phyloP scores from a whole-genome alignment of 2,329 filamentous ascomycete genomes.

The Ascochyta clinopodiicola region DNA sequence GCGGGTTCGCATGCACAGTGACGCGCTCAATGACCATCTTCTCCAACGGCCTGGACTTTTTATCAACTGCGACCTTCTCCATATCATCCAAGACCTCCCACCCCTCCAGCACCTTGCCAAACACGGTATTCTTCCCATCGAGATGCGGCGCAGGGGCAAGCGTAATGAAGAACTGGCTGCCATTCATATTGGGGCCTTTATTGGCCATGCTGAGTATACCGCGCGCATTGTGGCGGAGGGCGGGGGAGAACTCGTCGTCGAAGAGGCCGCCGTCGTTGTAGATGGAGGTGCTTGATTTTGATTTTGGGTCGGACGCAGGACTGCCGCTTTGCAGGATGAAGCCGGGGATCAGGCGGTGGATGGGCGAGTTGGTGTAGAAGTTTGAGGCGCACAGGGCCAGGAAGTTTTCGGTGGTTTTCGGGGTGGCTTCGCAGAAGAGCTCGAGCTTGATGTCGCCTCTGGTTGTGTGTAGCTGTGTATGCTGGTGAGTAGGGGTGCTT shows the following conservation, averaged over 20 bases:
- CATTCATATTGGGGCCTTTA: constrained; percentile 75
- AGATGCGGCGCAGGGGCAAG: constrained; percentile 80
- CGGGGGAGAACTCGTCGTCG: constrained; percentile 79
- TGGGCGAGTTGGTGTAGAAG: constrained; percentile 77
- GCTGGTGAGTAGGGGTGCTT: background rate
- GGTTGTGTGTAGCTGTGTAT: constrained; percentile 74
- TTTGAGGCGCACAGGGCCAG: constrained; percentile 81
- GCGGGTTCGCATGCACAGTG: constrained; percentile 79
- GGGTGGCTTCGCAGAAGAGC: constrained; percentile 92
- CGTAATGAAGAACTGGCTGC: constrained; percentile 81
- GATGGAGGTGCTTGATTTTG: constrained; percentile 74
- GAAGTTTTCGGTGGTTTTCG: constrained; percentile 93
- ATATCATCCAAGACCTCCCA: constrained; percentile 72
- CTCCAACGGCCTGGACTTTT: constrained; percentile 76
- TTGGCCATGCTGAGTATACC: constrained; percentile 82
- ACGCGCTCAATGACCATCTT: constrained; percentile 70
- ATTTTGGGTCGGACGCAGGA: constrained; percentile 56
- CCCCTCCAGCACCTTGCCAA: constrained; percentile 71
- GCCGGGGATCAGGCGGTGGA: constrained; percentile 79
- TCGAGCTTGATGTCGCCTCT: constrained; percentile 93
- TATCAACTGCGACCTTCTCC: constrained; percentile 75
- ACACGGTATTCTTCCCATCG: constrained; percentile 84
- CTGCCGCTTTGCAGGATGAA: constrained; percentile 84
- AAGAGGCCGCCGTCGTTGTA: constrained; percentile 66
- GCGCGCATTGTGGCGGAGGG: constrained; percentile 70